These are phyloP conservation scores for Hypoxylon cercidicola DNA, from an alignment of 495 filamentous ascomycete genomes.

Conservation along the genomic window DNA sequence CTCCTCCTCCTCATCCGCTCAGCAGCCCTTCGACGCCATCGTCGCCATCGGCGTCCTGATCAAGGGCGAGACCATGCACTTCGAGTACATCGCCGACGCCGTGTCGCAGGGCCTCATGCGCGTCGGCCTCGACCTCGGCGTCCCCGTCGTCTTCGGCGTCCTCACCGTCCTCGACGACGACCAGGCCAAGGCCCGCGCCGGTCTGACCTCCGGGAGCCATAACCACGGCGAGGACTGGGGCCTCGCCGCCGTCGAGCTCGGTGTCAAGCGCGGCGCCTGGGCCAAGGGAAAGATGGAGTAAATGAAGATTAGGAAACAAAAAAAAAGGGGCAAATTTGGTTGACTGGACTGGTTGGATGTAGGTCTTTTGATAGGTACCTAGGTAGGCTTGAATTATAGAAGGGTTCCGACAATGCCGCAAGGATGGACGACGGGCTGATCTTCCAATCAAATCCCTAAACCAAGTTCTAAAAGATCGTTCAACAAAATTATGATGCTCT, in stretches of 20 bases:
- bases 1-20: constrained; percentile 47
- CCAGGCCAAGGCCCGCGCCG: constrained; percentile 88
- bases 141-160: constrained; percentile 92
- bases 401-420: no score
- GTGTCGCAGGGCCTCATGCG: constrained; percentile 93
- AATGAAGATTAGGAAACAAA: background rate
- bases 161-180: constrained; percentile 89
- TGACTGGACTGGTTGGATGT: background rate
- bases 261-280: constrained; percentile 74
- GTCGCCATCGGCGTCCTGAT: constrained; percentile 96
- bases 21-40: constrained; percentile 85
- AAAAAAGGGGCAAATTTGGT: background rate
- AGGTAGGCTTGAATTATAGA: background rate
- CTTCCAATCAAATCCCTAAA: no score
- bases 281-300: constrained; percentile 68
- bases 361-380: no score
- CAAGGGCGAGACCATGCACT: constrained; percentile 98
- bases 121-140: constrained; percentile 85
- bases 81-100: constrained; percentile 95
- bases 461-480: no score
- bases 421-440: background rate
- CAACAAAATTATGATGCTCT: no score
- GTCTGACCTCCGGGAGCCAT: constrained; percentile 70
- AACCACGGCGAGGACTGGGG: constrained; percentile 94
- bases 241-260: constrained; percentile 77